Base-by-base conservation (phyloP, 345 rosid genomes). In the Draba incana region DNA sequence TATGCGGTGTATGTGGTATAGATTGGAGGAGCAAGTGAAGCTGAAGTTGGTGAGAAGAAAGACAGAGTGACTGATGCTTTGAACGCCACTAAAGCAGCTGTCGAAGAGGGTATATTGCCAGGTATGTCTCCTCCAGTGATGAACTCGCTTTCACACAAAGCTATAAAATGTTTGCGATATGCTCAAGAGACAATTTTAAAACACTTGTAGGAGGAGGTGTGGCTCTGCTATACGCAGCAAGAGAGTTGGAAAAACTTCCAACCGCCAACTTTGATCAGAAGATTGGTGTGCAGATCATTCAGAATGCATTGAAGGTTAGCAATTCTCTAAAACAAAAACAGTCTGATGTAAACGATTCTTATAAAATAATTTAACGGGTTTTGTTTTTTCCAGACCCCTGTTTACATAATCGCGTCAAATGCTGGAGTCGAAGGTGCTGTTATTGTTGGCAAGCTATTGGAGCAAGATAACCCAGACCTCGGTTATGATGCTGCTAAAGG, bases 401-500 rank as follows among this genome's bases (percentile, higher is more conserved):
- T 89, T 33, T 60, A 94, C 73, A 84, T 93, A 10, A 95, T 95
- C 47, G 97, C 97, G 37, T 57, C 84, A 10, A 95, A 94, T 52
- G 98, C 99, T 0, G 99, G 99, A 70, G 98, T 92, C 0, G 99
- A 94, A 75, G 99, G 98, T 14, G 97, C 98, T 15, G 99, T 95
- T 58, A 85, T 95, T 9, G 97, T 95, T 5, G 98, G 99, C 30
- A 95, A 92, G 80, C 86, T 95, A 10, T 67, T 95, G 76, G 99
- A 95, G 72, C 99, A 95, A 78, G 98, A 95, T 47, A 82, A 86
- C 52, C 56, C 83, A 2, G 99, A 92, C 65, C 90, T 89, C 13
- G 98, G 99, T 11, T 95, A 95, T 49, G 99, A 95, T 77, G 99
- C 99, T 0, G 99, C 99, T 30, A 92, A 88, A 82, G 98, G 99